phyloP scores from a whole-genome alignment of 768 basidiomycete genomes.

The Lentinula guzmanii region DNA sequence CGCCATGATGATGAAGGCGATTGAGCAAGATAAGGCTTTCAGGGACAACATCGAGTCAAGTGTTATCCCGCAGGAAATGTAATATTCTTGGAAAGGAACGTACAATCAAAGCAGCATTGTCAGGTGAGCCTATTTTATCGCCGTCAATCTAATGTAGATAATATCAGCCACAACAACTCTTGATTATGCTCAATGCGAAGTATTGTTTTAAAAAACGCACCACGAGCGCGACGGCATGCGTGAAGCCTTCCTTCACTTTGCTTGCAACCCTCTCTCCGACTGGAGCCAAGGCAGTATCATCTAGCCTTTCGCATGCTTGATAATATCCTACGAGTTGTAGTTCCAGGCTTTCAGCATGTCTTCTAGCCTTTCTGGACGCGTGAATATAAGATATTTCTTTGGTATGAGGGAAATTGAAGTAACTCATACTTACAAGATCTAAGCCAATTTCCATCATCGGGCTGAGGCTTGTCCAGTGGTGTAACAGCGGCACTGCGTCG shows the following conservation, averaged over 20 bases:
- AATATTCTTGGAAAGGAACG: neutral
- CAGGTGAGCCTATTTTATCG: conserved; percentile 40
- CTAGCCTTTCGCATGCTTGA: conserved; percentile 61
- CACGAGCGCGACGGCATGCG: conserved; percentile 62
- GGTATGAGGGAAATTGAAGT: neutral
- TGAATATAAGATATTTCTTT: conserved; percentile 1
- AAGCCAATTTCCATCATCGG: conserved; percentile 86
- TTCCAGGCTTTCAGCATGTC: conserved; percentile 49
- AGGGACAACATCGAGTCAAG: neutral
- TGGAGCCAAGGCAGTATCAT: conserved; percentile 55
- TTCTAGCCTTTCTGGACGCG: conserved; percentile 39
- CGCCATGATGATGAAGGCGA: conserved; percentile 37
- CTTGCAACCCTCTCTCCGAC: conserved; percentile 60
- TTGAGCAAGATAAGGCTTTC: conserved; percentile 46
- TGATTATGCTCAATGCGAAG: neutral
- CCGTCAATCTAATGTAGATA: conserved; percentile 48
- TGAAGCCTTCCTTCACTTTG: conserved; percentile 48
- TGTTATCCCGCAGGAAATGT: neutral
- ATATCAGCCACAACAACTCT: conserved; percentile 4
- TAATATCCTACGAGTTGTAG: conserved; percentile 68
- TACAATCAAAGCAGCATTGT: conserved; percentile 50
- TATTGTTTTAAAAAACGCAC: conserved; percentile 31
- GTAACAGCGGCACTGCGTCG: conserved; percentile 73
- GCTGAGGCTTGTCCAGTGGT: conserved; percentile 80
- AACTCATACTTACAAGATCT: conserved; percentile 50